A percentile compares a stretch with the other conserved stretches of the same genome.
phyloP scores from a whole-genome alignment of 345 rosid species.

The Syzygium aqueum region DNA sequence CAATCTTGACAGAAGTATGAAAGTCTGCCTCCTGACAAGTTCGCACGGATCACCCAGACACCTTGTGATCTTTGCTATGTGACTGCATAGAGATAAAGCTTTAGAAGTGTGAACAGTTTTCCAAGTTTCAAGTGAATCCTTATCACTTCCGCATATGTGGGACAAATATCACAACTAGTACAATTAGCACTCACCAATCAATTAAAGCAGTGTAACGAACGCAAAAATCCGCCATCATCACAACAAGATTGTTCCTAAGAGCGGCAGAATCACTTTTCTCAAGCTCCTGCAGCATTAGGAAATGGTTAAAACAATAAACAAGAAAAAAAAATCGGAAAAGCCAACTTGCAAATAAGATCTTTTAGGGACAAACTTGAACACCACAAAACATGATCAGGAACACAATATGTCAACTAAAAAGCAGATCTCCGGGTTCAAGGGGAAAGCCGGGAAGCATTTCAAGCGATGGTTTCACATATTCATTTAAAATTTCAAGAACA shows the following conservation, averaged over 20 bases:
- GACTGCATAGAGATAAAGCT: constrained; percentile 14
- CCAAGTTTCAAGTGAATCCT: neutral
- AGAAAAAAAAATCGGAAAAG: neutral
- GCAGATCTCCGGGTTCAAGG: neutral
- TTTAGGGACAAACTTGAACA: neutral
- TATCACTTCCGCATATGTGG: neutral
- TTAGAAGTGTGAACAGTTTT: neutral
- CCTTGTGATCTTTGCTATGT: constrained; percentile 73
- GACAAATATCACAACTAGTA: neutral
- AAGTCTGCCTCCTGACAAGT: constrained; percentile 90
- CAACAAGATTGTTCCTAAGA: constrained; percentile 86
- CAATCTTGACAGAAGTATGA: constrained; percentile 80
- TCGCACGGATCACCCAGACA: constrained; percentile 88
- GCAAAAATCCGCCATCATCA: constrained; percentile 85
- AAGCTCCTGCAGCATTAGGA: constrained; percentile 53
- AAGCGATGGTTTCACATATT: neutral
- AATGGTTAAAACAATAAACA: neutral
- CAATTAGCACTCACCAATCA: constrained; percentile 63
- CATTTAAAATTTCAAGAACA: neutral
- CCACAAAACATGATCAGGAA: neutral
- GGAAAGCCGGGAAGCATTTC: neutral
- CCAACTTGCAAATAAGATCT: neutral
- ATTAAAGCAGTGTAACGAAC: constrained; percentile 86
- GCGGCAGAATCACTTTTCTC: constrained; percentile 84
- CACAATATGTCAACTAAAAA: neutral